These are phyloP conservation scores for Cladochytrium replicatum DNA, from an alignment of 192 early-diverging fungal genomes.

Conservation along the genomic window DNA sequence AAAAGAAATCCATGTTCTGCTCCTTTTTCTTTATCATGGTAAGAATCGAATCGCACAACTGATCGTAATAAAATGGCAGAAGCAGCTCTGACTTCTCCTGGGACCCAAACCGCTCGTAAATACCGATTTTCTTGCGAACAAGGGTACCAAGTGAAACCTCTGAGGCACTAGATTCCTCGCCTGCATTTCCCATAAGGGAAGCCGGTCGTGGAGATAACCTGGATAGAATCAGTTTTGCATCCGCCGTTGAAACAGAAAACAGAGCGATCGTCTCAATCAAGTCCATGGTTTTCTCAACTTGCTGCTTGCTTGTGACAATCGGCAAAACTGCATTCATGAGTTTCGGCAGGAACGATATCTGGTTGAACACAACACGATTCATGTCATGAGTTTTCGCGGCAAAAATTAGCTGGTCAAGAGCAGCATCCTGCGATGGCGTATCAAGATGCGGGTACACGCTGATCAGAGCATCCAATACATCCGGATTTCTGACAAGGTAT, in stretches of 20 bases:
- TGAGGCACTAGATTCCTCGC: background rate
- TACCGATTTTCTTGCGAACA: background rate
- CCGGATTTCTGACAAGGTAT: conserved; percentile 22
- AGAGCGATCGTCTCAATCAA: conserved; percentile 23
- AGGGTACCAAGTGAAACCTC: background rate
- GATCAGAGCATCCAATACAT: conserved; percentile 19
- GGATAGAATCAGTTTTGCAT: conserved; percentile 25
- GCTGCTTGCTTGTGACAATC: conserved; percentile 1
- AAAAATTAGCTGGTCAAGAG: conserved; percentile 16
- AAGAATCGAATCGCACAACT: conserved; percentile 13
- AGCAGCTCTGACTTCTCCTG: background rate
- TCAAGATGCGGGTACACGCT: conserved; percentile 8
- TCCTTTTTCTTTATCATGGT: conserved; percentile 22
- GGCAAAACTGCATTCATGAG: conserved; percentile 19
- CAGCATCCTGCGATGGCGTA: conserved; percentile 1
- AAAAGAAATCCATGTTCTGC: conserved; percentile 33
- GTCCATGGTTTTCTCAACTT: conserved; percentile 15
- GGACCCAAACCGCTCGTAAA: background rate
- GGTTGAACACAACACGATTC: conserved; percentile 25
- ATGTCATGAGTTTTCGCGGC: conserved; percentile 21
- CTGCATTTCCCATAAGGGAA: background rate
- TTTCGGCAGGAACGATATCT: conserved; percentile 8
- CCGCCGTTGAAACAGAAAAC: conserved; percentile 29
- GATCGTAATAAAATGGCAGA: conserved; percentile 28
- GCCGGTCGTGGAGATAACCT: conserved; percentile 10